phyloP scores from a whole-genome alignment of 2,329 filamentous ascomycete species.

The Alternaria ethzedia region DNA sequence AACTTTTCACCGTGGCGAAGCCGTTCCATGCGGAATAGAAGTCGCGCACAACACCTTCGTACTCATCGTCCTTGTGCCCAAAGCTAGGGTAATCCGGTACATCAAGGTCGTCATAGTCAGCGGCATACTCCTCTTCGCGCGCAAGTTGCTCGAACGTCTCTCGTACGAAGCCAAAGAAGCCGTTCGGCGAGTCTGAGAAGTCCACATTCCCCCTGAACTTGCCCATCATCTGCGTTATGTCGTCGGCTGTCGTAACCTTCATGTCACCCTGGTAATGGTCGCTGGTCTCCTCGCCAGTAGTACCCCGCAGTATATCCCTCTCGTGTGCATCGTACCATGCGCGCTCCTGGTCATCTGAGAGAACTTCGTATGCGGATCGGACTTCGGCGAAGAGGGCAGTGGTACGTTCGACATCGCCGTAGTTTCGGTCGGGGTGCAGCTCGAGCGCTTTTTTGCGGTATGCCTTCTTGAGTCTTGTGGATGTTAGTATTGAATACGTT shows the following conservation, averaged over 20 bases:
- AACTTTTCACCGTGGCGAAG: slow-evolving; percentile 85
- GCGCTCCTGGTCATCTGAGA: slow-evolving; percentile 93
- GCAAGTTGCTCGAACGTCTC: slow-evolving; percentile 82
- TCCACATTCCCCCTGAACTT: slow-evolving; percentile 80
- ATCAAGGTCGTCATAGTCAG: slow-evolving; percentile 69
- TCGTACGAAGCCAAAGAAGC: slow-evolving; percentile 83
- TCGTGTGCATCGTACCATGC: slow-evolving; percentile 98
- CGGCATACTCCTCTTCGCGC: slow-evolving; percentile 78
- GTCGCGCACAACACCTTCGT: slow-evolving; percentile 75
- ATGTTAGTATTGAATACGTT: neutral
- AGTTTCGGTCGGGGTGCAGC: slow-evolving; percentile 93
- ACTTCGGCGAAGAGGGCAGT: slow-evolving; percentile 89
- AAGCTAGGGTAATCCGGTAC: slow-evolving; percentile 79
- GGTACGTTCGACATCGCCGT: slow-evolving; percentile 80
- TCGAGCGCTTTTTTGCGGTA: slow-evolving; percentile 91
- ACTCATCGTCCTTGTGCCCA: slow-evolving; percentile 75
- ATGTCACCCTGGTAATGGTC: slow-evolving; percentile 71
- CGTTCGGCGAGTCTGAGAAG: slow-evolving; percentile 78
- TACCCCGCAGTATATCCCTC: slow-evolving; percentile 77
- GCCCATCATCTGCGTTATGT: slow-evolving; percentile 78
- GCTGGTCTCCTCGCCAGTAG: slow-evolving; percentile 58
- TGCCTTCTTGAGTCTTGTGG: slow-evolving; percentile 81
- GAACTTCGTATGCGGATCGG: slow-evolving; percentile 92
- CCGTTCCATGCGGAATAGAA: slow-evolving; percentile 84
- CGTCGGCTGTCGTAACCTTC: slow-evolving; percentile 77